Conservation (phyloP, 2,329 filamentous ascomycete species). For the Diaporthe helianthi region DNA sequence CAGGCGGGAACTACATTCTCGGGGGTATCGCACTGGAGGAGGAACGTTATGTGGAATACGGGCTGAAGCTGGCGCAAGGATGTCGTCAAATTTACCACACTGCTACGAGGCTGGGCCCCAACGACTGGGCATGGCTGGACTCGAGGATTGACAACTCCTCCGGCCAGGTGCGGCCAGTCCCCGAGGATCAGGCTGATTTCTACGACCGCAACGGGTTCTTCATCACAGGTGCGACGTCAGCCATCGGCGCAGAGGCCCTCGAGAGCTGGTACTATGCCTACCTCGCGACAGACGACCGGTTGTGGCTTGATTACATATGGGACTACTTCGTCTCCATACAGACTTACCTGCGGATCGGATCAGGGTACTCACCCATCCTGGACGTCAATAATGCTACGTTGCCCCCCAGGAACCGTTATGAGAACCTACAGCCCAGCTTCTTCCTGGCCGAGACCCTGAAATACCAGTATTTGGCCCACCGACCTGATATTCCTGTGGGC, state of each 20-base stretch:
- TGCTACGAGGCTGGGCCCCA: background rate
- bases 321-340: background rate
- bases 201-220: conserved; percentile 16
- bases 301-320: conserved; percentile 11
- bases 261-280: conserved; percentile 29
- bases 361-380: background rate
- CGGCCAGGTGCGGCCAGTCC: background rate
- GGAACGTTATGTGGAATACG: conserved; percentile 11
- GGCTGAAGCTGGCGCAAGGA: background rate
- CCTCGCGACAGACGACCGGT: conserved; percentile 7
- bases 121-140: conserved; percentile 4
- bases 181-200: conserved; percentile 9
- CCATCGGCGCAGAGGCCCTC: conserved; percentile 2
- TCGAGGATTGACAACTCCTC: conserved; percentile 6
- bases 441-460: conserved; percentile 24
- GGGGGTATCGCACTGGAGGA: background rate
- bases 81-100: conserved; percentile 2
- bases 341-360: background rate
- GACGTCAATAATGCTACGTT: background rate
- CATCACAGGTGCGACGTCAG: background rate
- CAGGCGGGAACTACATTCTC: conserved; percentile 14
- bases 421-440: conserved; percentile 19
- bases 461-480: conserved; percentile 20
- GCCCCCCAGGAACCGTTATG: background rate
- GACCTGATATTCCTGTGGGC: conserved; percentile 2